These are phyloP conservation scores for Arthrobotrys conoides DNA, from an alignment of 2,329 filamentous ascomycete species.

Conservation along the genomic window DNA sequence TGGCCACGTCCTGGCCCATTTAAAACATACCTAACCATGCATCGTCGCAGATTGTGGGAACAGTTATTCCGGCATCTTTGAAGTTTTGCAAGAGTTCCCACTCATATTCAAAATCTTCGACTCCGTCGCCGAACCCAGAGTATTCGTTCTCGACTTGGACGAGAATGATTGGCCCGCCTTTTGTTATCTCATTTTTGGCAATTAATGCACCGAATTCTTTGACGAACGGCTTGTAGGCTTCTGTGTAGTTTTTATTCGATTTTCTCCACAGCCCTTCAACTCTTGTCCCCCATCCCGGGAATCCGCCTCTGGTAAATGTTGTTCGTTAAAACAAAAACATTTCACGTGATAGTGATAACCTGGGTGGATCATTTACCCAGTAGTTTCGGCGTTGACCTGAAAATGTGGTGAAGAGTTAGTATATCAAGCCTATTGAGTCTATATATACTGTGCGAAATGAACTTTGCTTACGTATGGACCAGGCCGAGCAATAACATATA, in stretches of 20 bases:
- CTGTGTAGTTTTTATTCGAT: constrained; percentile 67
- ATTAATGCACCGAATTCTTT: constrained; percentile 69
- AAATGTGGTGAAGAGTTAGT: background rate
- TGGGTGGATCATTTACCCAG: constrained; percentile 70
- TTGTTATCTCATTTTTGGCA: constrained; percentile 70
- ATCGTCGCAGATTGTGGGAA: constrained; percentile 55
- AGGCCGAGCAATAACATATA: constrained; percentile 64
- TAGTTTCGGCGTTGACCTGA: constrained; percentile 68
- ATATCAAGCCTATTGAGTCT: background rate
- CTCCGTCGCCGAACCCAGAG: constrained; percentile 67
- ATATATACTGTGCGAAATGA: too few species aligned
- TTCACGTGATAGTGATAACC: background rate
- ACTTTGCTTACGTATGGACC: constrained; percentile 64
- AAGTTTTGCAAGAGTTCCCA: constrained; percentile 42
- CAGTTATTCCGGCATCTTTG: constrained; percentile 49
- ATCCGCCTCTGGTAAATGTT: constrained; percentile 35
- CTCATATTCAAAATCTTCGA: constrained; percentile 52
- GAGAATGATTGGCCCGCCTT: constrained; percentile 77
- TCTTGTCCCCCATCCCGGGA: constrained; percentile 56
- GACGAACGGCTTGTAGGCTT: constrained; percentile 70
- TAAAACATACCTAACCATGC: constrained; percentile 39
- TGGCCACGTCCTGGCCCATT: background rate
- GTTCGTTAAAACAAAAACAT: constrained; percentile 11
- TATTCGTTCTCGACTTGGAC: constrained; percentile 78
- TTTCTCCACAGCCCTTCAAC: constrained; percentile 67